phyloP scores from a whole-genome alignment of 1,284 basidiomycete genomes.

The Melampsora americana region DNA sequence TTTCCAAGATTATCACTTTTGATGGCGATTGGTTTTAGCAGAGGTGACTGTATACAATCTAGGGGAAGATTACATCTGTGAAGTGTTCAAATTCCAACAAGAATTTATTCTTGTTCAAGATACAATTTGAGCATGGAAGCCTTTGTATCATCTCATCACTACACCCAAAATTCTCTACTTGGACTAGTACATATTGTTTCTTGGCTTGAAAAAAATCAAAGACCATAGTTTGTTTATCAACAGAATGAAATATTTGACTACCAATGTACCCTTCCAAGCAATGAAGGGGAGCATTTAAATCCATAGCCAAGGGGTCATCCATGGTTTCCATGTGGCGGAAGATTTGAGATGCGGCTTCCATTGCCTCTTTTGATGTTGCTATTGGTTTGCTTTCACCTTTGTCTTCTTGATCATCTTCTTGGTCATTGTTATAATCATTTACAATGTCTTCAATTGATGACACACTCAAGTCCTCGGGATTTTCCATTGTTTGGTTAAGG shows the following conservation, averaged over 20 bases:
- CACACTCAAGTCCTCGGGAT: neutral
- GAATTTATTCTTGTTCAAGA: neutral
- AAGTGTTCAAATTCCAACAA: neutral
- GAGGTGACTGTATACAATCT: too few relatives aligned
- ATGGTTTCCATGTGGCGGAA: too few relatives aligned
- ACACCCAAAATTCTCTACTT: neutral
- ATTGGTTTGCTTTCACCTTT: too few relatives aligned
- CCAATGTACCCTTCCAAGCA: neutral
- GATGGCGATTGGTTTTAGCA: too few relatives aligned
- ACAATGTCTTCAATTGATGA: too few relatives aligned
- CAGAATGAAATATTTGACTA: slow-evolving; percentile 6
- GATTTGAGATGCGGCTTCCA: too few relatives aligned
- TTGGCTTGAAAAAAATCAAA: neutral
- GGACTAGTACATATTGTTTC: neutral
- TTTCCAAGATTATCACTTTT: too few relatives aligned
- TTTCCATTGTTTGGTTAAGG: neutral
- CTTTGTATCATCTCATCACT: neutral
- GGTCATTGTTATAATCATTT: too few relatives aligned
- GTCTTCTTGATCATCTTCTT: too few relatives aligned
- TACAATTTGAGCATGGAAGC: neutral
- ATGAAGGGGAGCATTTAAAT: neutral
- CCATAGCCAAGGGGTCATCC: too few relatives aligned
- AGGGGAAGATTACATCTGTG: neutral
- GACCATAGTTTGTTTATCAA: neutral
- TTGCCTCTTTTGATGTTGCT: too few relatives aligned